phyloP scores from a whole-genome alignment of 2,329 filamentous ascomycete genomes.

The Hymenoscyphus scutula region DNA sequence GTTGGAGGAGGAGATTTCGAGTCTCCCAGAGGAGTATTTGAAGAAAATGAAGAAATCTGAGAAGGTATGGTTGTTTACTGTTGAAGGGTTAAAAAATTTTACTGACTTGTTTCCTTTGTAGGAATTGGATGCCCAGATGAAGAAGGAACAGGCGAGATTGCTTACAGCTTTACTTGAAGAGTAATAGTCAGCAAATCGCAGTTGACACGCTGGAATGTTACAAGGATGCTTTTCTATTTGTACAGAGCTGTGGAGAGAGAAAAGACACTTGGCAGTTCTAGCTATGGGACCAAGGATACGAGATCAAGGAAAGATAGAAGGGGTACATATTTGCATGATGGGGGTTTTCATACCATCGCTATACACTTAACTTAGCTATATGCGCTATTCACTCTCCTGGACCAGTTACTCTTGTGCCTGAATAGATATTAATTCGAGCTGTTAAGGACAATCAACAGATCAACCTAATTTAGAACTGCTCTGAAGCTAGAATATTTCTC shows the following conservation, averaged over 20 bases:
- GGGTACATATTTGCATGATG: not conserved
- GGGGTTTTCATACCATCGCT: not conserved
- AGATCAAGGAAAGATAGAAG: not conserved
- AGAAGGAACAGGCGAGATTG: constrained; percentile 12
- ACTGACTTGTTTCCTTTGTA: constrained; percentile 1
- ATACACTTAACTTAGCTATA: not conserved
- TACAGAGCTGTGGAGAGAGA: no score
- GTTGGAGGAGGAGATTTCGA: constrained; percentile 27
- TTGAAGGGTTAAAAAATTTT: not conserved
- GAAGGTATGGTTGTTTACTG: constrained; percentile 22
- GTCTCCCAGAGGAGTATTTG: constrained; percentile 18
- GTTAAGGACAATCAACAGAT: no score
- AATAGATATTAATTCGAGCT: no score
- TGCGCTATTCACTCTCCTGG: not conserved
- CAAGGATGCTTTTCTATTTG: not conserved
- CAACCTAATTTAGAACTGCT: no score
- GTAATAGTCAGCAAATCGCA: not conserved
- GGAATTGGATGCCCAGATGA: constrained; percentile 9
- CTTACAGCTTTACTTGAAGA: constrained; percentile 1
- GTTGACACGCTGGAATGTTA: not conserved
- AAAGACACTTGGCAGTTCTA: not conserved
- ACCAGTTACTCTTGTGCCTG: not conserved
- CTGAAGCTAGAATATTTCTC: no score
- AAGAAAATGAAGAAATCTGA: constrained; percentile 31
- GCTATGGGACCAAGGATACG: not conserved